A percentile compares a stretch with the other conserved stretches of the same genome.
These are phyloP conservation scores for Sedum album DNA, from an alignment of 164 flowering plant species.

Conservation along the genomic window DNA sequence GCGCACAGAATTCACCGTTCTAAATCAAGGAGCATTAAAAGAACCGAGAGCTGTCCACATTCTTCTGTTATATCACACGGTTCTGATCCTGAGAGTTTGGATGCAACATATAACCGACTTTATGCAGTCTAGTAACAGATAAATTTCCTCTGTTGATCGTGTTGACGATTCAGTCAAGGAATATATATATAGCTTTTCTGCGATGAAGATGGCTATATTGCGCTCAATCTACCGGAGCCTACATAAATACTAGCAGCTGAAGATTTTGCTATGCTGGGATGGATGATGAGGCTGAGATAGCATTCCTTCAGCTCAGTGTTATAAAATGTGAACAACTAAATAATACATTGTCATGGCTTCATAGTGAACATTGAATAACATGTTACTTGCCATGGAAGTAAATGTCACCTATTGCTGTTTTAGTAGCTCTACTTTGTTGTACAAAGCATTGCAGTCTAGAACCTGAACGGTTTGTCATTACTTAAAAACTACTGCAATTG, in stretches of 20 bases:
- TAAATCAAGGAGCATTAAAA: slow-evolving; percentile 56
- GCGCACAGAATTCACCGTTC: slow-evolving; percentile 56
- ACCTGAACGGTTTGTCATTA: no score
- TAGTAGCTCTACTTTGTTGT: no score
- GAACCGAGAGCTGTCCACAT: slow-evolving; percentile 45
- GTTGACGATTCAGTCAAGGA: no score
- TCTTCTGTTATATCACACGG: slow-evolving; percentile 53
- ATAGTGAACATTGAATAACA: no score
- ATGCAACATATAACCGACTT: slow-evolving; percentile 66
- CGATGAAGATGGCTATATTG: background rate
- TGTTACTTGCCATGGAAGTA: no score
- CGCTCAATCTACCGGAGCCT: background rate
- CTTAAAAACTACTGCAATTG: no score
- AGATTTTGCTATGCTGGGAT: background rate
- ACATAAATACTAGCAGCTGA: background rate
- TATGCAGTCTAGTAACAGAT: slow-evolving; percentile 62
- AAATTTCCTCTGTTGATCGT: background rate
- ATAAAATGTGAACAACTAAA: background rate
- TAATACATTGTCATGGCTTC: background rate
- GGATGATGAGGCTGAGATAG: background rate
- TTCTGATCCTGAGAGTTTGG: slow-evolving; percentile 64
- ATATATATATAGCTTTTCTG: no score
- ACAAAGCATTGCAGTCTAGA: no score
- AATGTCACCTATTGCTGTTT: no score
- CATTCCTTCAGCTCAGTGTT: background rate